These are phyloP conservation scores for Sechiopsis laciniata DNA, from an alignment of 306 rosid species.

Conservation along the genomic window DNA sequence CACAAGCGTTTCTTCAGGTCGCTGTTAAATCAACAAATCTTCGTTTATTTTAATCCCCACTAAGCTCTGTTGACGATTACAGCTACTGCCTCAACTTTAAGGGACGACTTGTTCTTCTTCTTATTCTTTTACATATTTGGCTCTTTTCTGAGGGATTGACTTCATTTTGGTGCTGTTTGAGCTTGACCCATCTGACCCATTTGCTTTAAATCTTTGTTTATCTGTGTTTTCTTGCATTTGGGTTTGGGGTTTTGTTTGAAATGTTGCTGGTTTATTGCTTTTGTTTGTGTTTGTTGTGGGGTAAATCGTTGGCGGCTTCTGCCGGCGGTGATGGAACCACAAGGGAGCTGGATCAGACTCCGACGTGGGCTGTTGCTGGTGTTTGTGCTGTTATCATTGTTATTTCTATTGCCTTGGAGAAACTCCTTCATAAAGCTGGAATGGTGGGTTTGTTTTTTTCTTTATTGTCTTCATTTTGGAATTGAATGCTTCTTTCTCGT, in stretches of 20 bases:
- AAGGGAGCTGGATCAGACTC: slow-evolving; percentile 67
- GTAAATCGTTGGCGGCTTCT: slow-evolving; percentile 45
- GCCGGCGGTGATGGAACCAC: slow-evolving; percentile 24
- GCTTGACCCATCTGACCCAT: neutral
- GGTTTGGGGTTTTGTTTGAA: neutral
- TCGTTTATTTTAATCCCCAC: neutral
- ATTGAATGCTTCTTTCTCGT: neutral
- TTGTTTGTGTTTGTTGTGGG: slow-evolving; percentile 19
- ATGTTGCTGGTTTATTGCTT: slow-evolving; percentile 10
- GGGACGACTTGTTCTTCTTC: slow-evolving; percentile 2
- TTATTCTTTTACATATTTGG: too few species aligned
- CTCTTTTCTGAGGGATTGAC: neutral
- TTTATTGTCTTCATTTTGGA: neutral
- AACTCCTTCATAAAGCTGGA: slow-evolving; percentile 68
- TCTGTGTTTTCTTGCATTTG: slow-evolving; percentile 4
- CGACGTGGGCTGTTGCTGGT: slow-evolving; percentile 89
- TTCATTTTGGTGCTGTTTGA: neutral
- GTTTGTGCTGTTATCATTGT: slow-evolving; percentile 72
- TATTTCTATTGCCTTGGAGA: slow-evolving; percentile 61
- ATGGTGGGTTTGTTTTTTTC: slow-evolving; percentile 34
- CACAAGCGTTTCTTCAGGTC: neutral
- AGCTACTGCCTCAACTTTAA: neutral
- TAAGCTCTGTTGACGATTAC: neutral
- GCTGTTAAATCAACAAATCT: neutral
- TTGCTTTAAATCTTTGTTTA: neutral